Conservation (phyloP, 2,329 filamentous ascomycete species). For the Aspergillus tubingensis region DNA sequence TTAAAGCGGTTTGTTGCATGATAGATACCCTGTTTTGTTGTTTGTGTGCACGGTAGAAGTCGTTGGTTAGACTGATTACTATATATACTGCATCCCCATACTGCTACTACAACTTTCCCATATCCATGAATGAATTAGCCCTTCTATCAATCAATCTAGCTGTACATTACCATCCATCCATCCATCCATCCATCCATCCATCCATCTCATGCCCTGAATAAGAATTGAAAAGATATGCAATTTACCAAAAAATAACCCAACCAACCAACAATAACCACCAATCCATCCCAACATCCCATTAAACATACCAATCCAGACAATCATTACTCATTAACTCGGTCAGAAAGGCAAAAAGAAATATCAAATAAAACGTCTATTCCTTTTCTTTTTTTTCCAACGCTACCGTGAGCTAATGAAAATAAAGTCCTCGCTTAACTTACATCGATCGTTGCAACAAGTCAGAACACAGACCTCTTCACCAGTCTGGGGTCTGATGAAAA, state of each 20-base stretch:
- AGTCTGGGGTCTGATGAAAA: no score
- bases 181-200: background rate
- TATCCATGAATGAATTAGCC: no score
- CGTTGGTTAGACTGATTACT: background rate
- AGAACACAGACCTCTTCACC: no score
- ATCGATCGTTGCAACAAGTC: background rate
- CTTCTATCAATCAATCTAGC: background rate
- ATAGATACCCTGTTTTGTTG: slow-evolving; percentile 12
- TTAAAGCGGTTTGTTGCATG: slow-evolving; percentile 3
- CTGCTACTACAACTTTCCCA: no score
- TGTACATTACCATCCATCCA: background rate
- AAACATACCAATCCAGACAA: background rate
- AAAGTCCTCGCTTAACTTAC: background rate
- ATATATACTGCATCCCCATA: background rate
- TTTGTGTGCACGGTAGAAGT: slow-evolving; percentile 13
- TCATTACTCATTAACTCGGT: background rate
- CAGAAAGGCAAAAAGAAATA: no score
- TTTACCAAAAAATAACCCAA: background rate
- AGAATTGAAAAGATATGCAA: background rate
- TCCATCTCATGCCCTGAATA: background rate
- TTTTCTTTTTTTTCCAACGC: no score
- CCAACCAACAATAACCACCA: background rate
- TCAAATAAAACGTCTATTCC: no score
- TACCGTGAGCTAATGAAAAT: background rate
- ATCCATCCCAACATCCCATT: background rate